These are phyloP conservation scores for Otatea glauca DNA, from an alignment of 176 grass and related monocot genomes.

Conservation along the genomic window DNA sequence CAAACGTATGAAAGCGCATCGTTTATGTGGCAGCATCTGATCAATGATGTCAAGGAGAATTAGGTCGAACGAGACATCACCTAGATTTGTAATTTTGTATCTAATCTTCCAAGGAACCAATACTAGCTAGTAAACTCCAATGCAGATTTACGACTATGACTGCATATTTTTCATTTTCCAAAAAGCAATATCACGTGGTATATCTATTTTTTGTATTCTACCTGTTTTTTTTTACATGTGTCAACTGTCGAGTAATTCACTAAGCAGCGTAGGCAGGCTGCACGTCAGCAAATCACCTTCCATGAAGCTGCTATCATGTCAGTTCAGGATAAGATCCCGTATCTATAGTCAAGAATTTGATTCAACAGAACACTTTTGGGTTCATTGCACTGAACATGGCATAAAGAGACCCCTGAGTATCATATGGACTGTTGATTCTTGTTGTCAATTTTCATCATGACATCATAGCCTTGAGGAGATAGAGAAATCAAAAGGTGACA, in stretches of 20 bases:
- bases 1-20: constrained; percentile 42
- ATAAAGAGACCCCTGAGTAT: too few relatives aligned
- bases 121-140: background rate
- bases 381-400: background rate
- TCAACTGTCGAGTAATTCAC: constrained; percentile 34
- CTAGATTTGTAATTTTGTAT: constrained; percentile 6
- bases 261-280: constrained; percentile 15
- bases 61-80: constrained; percentile 34
- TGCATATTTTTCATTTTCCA: background rate
- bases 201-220: background rate
- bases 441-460: constrained; percentile 37
- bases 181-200: constrained; percentile 21
- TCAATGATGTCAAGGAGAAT: constrained; percentile 43
- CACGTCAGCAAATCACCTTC: constrained; percentile 35
- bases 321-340: constrained; percentile 34
- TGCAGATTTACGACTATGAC: constrained; percentile 19
- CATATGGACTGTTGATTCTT: constrained; percentile 38
- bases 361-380: background rate
- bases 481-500: constrained; percentile 40
- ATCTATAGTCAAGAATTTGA: constrained; percentile 22
- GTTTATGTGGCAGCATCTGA: constrained; percentile 1
- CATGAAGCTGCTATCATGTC: constrained; percentile 38
- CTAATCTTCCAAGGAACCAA: constrained; percentile 3
- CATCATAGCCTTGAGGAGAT: constrained; percentile 41
- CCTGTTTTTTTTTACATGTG: background rate